Conservation (phyloP, 2,329 filamentous ascomycete genomes). For the Paecilomyces formosus region DNA sequence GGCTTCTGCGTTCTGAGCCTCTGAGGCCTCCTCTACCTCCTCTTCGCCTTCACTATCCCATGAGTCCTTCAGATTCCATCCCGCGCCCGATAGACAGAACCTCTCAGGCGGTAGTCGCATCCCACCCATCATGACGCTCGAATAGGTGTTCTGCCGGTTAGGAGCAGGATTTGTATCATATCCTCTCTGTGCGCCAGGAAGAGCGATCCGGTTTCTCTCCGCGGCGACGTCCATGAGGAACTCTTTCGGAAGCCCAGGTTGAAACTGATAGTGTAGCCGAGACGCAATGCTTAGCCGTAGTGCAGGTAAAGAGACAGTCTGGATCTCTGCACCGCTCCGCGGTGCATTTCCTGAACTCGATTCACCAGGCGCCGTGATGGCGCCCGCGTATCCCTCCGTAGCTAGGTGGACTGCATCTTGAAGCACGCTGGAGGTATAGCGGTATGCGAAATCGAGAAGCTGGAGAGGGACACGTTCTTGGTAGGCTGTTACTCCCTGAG, state of each 20-base stretch:
- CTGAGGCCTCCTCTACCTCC: constrained; percentile 15
- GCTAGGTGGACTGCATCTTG: constrained; percentile 46
- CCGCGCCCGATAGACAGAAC: constrained; percentile 52
- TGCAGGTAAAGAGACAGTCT: constrained; percentile 49
- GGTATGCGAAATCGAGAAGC: constrained; percentile 46
- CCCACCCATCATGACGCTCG: constrained; percentile 40
- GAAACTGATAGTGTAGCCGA: constrained; percentile 54
- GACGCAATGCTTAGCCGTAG: constrained; percentile 55
- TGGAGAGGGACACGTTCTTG: constrained; percentile 47
- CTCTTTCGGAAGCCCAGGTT: constrained; percentile 53
- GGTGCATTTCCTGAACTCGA: constrained; percentile 20
- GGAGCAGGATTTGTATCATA: constrained; percentile 24
- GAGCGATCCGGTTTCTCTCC: constrained; percentile 46
- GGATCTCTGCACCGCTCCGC: constrained; percentile 37
- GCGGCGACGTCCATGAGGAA: constrained; percentile 52
- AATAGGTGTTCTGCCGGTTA: constrained; percentile 14
- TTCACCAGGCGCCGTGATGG: constrained; percentile 17
- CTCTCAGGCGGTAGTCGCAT: constrained; percentile 55
- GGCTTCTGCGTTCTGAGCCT: neutral
- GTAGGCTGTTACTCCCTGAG: constrained; percentile 42
- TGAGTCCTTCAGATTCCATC: constrained; percentile 51
- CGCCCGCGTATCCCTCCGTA: constrained; percentile 43
- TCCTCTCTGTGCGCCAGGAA: constrained; percentile 49
- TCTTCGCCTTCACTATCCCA: constrained; percentile 51
- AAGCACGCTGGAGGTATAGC: constrained; percentile 46